Percentiles rank a stretch among this genome's conserved stretches.
Evolutionary conservation across 2,329 filamentous ascomycete genomes (phyloP).

Genomic region (Xylogone sp.): DNA sequence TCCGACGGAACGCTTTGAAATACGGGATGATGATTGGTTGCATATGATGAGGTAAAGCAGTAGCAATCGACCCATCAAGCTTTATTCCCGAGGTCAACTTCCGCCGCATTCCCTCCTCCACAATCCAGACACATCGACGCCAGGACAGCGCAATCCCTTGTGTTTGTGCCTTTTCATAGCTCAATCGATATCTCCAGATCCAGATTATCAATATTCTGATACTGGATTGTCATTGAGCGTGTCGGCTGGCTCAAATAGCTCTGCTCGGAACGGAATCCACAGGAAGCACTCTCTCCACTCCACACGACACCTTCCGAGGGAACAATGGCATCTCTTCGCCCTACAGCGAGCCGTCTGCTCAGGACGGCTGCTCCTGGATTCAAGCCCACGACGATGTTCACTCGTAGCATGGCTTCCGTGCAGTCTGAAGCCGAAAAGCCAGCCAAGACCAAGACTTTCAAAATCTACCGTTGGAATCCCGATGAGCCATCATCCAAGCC

Average conservation of each 20-base stretch:
- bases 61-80: neutral
- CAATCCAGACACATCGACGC: neutral
- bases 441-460: slow-evolving; percentile 82
- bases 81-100: neutral
- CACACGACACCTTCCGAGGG: neutral
- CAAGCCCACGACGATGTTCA: slow-evolving; percentile 13
- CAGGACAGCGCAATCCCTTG: neutral
- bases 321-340: slow-evolving; percentile 22
- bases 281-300: neutral
- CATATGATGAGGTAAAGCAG: neutral
- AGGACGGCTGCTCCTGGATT: slow-evolving; percentile 11
- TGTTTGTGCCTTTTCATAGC: neutral
- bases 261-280: neutral
- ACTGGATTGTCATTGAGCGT: neutral
- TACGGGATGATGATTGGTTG: neutral
- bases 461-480: slow-evolving; percentile 98
- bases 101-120: neutral
- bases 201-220: neutral
- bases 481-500: slow-evolving; percentile 91
- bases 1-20: neutral
- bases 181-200: neutral
- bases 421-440: slow-evolving; percentile 30
- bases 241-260: neutral
- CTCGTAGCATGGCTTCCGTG: neutral
- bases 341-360: slow-evolving; percentile 18